Evolutionary conservation across 192 early-diverging fungal species (phyloP).

Genomic region (Mycoemilia scoparia): DNA sequence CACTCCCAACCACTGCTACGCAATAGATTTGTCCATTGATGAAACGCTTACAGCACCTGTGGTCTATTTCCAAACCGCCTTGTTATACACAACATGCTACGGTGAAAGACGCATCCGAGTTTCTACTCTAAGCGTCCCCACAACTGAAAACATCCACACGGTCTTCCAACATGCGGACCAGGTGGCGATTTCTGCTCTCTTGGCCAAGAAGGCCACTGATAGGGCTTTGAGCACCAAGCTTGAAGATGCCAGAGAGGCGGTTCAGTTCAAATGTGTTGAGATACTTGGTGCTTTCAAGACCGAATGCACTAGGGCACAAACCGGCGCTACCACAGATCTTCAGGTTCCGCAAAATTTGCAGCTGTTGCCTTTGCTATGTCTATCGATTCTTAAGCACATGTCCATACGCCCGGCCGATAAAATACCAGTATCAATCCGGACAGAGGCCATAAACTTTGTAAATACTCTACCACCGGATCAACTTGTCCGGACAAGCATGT

Average conservation of each 20-base stretch:
- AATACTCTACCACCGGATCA: conserved; percentile 69
- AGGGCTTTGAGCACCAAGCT: conserved; percentile 65
- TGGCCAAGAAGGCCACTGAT: conserved; percentile 85
- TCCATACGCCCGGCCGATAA: conserved; percentile 40
- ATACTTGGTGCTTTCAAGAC: conserved; percentile 82
- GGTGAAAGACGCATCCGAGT: conserved; percentile 92
- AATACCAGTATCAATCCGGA: conserved; percentile 64
- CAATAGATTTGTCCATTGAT: conserved; percentile 71
- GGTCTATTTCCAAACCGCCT: conserved; percentile 87
- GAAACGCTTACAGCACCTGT: conserved; percentile 40
- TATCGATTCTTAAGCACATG: conserved; percentile 67
- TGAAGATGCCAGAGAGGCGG: conserved; percentile 85
- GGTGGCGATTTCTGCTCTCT: conserved; percentile 56
- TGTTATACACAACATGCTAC: conserved; percentile 72
- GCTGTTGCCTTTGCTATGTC: conserved; percentile 61
- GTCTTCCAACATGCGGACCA: conserved; percentile 72
- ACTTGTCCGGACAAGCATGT: conserved; percentile 41
- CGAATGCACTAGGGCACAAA: conserved; percentile 44
- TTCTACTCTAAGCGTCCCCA: conserved; percentile 72
- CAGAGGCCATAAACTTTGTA: conserved; percentile 57
- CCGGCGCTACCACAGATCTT: conserved; percentile 61
- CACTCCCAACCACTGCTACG: conserved; percentile 78
- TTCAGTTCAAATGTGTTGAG: conserved; percentile 71
- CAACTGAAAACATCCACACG: conserved; percentile 60
- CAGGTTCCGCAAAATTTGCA: conserved; percentile 70